Conservation (phyloP, 1,284 basidiomycete genomes). For the Moniliella sp. region DNA sequence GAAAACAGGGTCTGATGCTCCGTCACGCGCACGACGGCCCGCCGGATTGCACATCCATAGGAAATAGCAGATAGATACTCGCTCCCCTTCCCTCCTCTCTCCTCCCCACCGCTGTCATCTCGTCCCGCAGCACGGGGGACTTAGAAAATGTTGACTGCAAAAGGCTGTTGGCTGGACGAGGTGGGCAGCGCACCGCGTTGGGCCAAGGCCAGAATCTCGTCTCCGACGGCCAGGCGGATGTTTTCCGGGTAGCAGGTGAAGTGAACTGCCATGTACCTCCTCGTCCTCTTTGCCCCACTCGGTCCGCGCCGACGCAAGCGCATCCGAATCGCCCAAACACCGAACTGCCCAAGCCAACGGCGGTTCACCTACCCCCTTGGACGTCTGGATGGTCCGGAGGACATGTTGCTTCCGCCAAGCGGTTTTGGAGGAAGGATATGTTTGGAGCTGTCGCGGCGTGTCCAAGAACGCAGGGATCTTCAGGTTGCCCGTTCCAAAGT, state of each 20-base stretch:
- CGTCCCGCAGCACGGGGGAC: too few relatives aligned
- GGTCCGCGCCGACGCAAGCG: conserved; percentile 20
- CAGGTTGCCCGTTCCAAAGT: conserved; percentile 29
- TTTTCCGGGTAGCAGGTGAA: conserved; percentile 32
- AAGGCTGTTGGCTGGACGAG: too few relatives aligned
- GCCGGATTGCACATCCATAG: too few relatives aligned
- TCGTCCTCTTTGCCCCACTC: conserved; percentile 12
- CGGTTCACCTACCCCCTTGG: conserved; percentile 26
- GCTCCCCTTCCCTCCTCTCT: too few relatives aligned
- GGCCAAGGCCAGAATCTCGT: conserved; percentile 15
- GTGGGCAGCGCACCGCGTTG: too few relatives aligned
- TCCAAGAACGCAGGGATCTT: conserved; percentile 34
- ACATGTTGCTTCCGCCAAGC: conserved; percentile 12
- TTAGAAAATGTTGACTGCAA: too few relatives aligned
- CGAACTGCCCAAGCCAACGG: conserved; percentile 30
- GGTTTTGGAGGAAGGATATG: conserved; percentile 26
- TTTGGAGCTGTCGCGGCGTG: conserved; percentile 30
- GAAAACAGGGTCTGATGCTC: too few relatives aligned
- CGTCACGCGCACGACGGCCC: too few relatives aligned
- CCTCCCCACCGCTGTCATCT: too few relatives aligned
- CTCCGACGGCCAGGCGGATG: conserved; percentile 27
- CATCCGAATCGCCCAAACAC: conserved; percentile 33
- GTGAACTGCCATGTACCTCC: conserved; percentile 23
- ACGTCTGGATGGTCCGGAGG: conserved; percentile 24
- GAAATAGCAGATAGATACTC: too few relatives aligned